Evolutionary conservation across 1,139 yeast species (phyloP).

Genomic region (Arxiozyma heterogenica): DNA sequence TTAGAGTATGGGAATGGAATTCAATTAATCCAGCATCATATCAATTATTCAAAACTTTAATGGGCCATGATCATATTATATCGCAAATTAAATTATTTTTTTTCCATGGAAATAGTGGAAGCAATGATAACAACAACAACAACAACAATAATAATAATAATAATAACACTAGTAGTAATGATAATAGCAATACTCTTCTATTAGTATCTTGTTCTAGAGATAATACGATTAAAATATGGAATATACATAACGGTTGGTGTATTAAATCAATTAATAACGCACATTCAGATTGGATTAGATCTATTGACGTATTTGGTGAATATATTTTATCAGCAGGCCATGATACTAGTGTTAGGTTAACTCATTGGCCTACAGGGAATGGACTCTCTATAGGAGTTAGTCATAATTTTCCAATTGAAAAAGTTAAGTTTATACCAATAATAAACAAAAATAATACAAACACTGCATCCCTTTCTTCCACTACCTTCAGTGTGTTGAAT

Average conservation of each 20-base stretch:
- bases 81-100: slow-evolving; percentile 47
- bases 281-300: slow-evolving; percentile 86
- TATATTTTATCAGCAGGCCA: slow-evolving; percentile 69
- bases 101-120: too few species aligned
- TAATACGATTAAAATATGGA: slow-evolving; percentile 68
- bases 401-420: slow-evolving; percentile 79
- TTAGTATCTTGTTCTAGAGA: slow-evolving; percentile 76
- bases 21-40: slow-evolving; percentile 32
- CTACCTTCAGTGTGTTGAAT: background rate
- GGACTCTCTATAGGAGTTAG: slow-evolving; percentile 64
- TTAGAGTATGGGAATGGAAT: slow-evolving; percentile 38
- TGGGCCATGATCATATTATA: slow-evolving; percentile 89
- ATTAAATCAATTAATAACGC: slow-evolving; percentile 52
- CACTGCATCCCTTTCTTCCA: too few species aligned
- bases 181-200: slow-evolving; percentile 8
- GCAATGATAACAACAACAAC: too few species aligned
- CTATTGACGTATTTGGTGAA: slow-evolving; percentile 45
- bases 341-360: slow-evolving; percentile 66
- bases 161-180: background rate
- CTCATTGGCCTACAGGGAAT: slow-evolving; percentile 56
- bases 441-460: slow-evolving; percentile 16
- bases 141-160: too few species aligned
- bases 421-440: slow-evolving; percentile 64
- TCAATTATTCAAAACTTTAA: slow-evolving; percentile 52
- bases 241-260: slow-evolving; percentile 59